Conservation (phyloP, 2,329 filamentous ascomycete species). For the Diatrype stigma region DNA sequence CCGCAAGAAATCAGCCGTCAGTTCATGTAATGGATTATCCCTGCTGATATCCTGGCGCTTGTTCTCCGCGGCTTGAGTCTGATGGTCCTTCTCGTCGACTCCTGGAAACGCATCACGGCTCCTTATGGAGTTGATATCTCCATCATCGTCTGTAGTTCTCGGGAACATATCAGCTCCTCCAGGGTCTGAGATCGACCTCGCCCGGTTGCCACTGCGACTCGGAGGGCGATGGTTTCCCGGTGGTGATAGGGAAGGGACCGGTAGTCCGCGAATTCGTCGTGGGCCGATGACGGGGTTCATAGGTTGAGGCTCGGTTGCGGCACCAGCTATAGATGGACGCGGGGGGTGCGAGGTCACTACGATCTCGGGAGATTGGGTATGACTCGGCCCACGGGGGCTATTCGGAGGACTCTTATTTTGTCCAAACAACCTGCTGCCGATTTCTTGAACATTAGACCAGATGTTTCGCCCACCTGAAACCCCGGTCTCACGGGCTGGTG, state of each 20-base stretch:
- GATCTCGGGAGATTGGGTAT: constrained; percentile 31
- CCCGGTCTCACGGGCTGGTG: constrained; percentile 5
- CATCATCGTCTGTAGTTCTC: constrained; percentile 1
- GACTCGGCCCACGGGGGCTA: constrained; percentile 5
- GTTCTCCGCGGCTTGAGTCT: constrained; percentile 1
- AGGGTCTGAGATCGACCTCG: constrained; percentile 29
- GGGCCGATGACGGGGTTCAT: constrained; percentile 3
- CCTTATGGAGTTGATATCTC: background rate
- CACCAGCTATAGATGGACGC: constrained; percentile 22
- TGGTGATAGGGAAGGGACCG: constrained; percentile 26
- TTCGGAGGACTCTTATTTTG: constrained; percentile 10
- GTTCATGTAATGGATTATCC: constrained; percentile 22
- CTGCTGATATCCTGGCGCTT: constrained; percentile 9
- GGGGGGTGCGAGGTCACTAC: constrained; percentile 30
- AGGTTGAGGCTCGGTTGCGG: constrained; percentile 18
- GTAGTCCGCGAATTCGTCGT: constrained; percentile 26
- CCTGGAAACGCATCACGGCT: background rate
- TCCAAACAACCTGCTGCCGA: constrained; percentile 22
- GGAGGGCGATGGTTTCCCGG: constrained; percentile 25
- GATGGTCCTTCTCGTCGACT: constrained; percentile 3
- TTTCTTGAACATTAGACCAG: constrained; percentile 22
- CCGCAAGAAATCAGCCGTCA: constrained; percentile 36
- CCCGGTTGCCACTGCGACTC: constrained; percentile 24
- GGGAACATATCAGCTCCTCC: constrained; percentile 20
- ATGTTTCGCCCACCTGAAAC: constrained; percentile 19